Conservation (phyloP, 805 yeast genomes). For the Wickerhamomyces silvicola region DNA sequence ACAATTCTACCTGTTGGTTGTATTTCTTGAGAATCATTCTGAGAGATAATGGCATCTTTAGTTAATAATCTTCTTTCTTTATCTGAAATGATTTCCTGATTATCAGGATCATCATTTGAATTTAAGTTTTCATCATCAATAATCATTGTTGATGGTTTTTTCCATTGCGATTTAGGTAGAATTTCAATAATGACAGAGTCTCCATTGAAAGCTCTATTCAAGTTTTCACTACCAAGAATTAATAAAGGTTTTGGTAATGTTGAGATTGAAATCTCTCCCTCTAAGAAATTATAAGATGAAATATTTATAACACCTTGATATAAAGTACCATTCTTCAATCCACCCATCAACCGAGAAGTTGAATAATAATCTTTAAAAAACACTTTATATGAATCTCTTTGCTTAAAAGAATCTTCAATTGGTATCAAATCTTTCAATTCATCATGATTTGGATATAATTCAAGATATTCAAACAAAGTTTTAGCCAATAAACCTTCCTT, state of each 20-base stretch:
- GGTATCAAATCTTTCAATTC: conserved; percentile 78
- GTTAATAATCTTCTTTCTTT: conserved; percentile 67
- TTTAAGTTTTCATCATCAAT: conserved; percentile 42
- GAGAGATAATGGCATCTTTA: conserved; percentile 67
- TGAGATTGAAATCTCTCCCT: conserved; percentile 71
- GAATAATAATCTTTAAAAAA: conserved; percentile 74
- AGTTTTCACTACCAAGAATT: conserved; percentile 72
- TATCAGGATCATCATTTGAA: conserved; percentile 32
- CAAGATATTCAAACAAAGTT: conserved; percentile 65
- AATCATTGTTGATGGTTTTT: conserved; percentile 71
- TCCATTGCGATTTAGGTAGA: conserved; percentile 82
- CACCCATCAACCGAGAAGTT: conserved; percentile 82
- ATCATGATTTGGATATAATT: conserved; percentile 61
- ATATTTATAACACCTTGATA: conserved; percentile 80
- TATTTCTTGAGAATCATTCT: conserved; percentile 42
- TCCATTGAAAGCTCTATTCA: conserved; percentile 89
- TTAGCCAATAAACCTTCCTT: conserved; percentile 47
- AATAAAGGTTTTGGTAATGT: conserved; percentile 77
- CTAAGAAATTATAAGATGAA: conserved; percentile 81
- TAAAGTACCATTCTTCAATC: conserved; percentile 77
- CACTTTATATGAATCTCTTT: conserved; percentile 16
- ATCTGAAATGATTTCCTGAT: conserved; percentile 44
- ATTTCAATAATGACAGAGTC: conserved; percentile 89
- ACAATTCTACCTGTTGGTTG: conserved; percentile 96
- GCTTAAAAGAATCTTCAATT: conserved; percentile 31